These are phyloP conservation scores for Plasmodium reichenowi DNA, from an alignment of 169 alveolate species.

Conservation along the genomic window DNA sequence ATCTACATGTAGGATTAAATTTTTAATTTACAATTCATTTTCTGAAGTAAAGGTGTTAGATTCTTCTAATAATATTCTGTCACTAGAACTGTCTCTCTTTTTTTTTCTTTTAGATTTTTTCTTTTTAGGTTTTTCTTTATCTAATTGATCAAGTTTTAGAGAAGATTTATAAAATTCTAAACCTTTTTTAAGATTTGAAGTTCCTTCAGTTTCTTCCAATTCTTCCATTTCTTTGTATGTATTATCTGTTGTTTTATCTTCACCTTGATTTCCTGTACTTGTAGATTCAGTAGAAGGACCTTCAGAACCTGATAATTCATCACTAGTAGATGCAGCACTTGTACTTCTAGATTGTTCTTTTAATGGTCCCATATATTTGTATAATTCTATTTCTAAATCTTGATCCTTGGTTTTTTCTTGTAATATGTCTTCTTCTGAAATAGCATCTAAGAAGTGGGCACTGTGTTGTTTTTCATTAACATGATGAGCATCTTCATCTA, in stretches of 20 bases:
- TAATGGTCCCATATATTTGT: conserved; percentile 23
- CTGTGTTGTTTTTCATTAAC: background rate
- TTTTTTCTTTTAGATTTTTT: too few species aligned
- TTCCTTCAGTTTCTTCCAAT: background rate
- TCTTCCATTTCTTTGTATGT: background rate
- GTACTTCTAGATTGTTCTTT: background rate
- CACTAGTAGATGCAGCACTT: background rate
- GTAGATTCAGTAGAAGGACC: background rate
- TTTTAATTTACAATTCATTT: too few species aligned
- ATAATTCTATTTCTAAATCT: conserved; percentile 54
- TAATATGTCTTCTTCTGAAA: conserved; percentile 10
- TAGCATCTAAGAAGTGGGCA: conserved; percentile 6
- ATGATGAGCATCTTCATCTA: background rate
- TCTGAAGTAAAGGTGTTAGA: too few species aligned
- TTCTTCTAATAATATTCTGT: too few species aligned
- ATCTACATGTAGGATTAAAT: too few species aligned
- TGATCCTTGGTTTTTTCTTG: background rate
- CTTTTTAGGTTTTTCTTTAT: too few species aligned
- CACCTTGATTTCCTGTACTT: background rate
- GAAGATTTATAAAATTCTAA: too few species aligned
- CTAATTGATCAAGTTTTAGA: too few species aligned
- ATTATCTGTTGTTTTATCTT: background rate
- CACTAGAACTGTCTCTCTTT: too few species aligned
- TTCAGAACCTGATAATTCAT: background rate
- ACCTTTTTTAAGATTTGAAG: background rate